A percentile compares a stretch with the other conserved stretches of the same genome.
These are phyloP conservation scores for Cercophora newfieldiana DNA, from an alignment of 495 filamentous ascomycete species.

Conservation along the genomic window DNA sequence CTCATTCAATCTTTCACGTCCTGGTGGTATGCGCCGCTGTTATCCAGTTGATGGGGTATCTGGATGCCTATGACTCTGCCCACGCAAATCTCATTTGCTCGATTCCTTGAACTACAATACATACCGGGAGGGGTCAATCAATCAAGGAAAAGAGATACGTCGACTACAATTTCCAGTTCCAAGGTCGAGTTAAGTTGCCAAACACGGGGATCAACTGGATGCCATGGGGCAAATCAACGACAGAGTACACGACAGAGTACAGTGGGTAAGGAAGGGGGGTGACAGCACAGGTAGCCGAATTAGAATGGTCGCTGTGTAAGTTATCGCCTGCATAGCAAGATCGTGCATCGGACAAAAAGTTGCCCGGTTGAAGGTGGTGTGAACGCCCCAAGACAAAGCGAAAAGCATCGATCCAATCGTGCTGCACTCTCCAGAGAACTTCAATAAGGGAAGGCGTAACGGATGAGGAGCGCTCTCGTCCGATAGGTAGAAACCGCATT, in stretches of 20 bases:
- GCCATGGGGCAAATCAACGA: too few species aligned
- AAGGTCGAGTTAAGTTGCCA: too few species aligned
- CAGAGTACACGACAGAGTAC: too few species aligned
- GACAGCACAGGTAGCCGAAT: too few species aligned
- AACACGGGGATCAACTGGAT: too few species aligned
- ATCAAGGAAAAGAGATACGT: too few species aligned
- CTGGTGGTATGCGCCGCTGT: constrained; percentile 18
- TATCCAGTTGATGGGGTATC: constrained; percentile 18
- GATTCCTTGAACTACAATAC: constrained; percentile 6
- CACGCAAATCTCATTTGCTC: constrained; percentile 14
- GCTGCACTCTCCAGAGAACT: background rate
- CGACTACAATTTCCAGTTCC: too few species aligned
- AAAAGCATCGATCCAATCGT: background rate
- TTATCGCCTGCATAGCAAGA: background rate
- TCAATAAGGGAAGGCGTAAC: background rate
- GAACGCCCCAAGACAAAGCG: background rate
- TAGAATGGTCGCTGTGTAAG: background rate
- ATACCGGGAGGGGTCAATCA: too few species aligned
- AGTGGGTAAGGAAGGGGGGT: too few species aligned
- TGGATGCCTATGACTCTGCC: constrained; percentile 22
- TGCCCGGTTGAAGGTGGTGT: background rate
- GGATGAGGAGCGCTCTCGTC: background rate
- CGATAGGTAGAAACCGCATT: background rate
- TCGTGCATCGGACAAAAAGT: background rate
- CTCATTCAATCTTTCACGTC: constrained; percentile 68